phyloP scores from a whole-genome alignment of 495 filamentous ascomycete genomes.

The Trichoderma asperelloides region DNA sequence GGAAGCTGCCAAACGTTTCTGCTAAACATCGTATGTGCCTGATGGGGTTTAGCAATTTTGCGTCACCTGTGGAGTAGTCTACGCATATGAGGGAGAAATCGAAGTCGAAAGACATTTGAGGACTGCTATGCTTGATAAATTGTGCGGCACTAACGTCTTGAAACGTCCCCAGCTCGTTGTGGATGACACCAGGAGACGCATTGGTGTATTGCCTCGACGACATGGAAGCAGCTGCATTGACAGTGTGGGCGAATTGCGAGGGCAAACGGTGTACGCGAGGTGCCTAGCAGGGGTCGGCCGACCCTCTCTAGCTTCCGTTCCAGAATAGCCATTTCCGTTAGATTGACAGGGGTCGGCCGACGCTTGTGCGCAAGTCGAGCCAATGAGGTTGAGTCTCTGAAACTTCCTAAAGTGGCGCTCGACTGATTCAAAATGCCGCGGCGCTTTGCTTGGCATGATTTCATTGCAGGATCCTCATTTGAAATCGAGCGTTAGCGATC shows the following conservation, averaged over 20 bases:
- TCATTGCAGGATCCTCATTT: not conserved
- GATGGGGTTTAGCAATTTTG: too few species aligned
- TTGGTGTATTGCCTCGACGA: too few species aligned
- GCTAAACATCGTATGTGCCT: too few species aligned
- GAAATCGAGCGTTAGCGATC: not conserved
- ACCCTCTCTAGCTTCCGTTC: conserved; percentile 18
- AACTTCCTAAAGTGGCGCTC: not conserved
- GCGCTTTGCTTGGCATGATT: not conserved
- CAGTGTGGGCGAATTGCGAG: not conserved
- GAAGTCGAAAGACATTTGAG: too few species aligned
- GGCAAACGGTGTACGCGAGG: not conserved
- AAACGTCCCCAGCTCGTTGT: too few species aligned
- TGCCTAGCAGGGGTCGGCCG: not conserved
- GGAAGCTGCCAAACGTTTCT: too few species aligned
- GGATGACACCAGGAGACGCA: too few species aligned
- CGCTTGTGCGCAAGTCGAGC: not conserved
- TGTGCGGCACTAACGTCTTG: too few species aligned
- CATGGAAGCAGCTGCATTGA: not conserved
- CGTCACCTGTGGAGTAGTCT: too few species aligned
- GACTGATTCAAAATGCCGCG: not conserved
- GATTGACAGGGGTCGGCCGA: conserved; percentile 1
- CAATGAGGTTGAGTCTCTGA: not conserved
- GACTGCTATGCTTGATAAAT: too few species aligned
- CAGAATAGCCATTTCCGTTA: conserved; percentile 8
- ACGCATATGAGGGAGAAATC: too few species aligned